Percentiles rank a stretch among this genome's conserved stretches.
phyloP scores from a whole-genome alignment of 148 eudicot species.

The Rhododendron henanense region DNA sequence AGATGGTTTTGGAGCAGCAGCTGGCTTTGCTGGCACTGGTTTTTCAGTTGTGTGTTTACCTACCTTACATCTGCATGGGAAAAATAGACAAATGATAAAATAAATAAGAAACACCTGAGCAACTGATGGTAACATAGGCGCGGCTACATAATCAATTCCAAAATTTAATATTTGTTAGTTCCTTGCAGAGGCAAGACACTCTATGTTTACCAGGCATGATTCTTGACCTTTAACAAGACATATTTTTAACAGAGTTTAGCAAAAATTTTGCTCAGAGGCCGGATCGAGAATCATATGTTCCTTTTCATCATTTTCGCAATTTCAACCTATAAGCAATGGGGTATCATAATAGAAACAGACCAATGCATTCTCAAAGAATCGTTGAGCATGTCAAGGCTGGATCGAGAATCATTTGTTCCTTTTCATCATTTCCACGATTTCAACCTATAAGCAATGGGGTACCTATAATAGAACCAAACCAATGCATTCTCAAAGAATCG shows the following conservation, averaged over 20 bases:
- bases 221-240: not conserved
- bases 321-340: not conserved
- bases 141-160: not conserved
- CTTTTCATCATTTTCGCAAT: not conserved
- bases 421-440: not conserved
- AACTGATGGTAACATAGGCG: not conserved
- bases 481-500: not conserved
- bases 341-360: not conserved
- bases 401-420: not conserved
- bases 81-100: not conserved
- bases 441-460: not conserved
- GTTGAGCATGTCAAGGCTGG: not conserved
- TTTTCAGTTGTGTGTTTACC: constrained; percentile 94
- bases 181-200: not conserved
- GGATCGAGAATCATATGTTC: not conserved
- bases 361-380: not conserved
- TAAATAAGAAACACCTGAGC: constrained; percentile 3
- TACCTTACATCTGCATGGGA: constrained; percentile 60
- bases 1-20: constrained; percentile 28
- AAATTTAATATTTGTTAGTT: not conserved
- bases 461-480: not conserved
- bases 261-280: not conserved
- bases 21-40: constrained; percentile 55
- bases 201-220: not conserved
- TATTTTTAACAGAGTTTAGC: not conserved